Percentiles rank a stretch among this genome's conserved stretches.
Evolutionary conservation across 805 yeast species (phyloP).

Genomic region (Zygosaccharomyces rouxii): DNA sequence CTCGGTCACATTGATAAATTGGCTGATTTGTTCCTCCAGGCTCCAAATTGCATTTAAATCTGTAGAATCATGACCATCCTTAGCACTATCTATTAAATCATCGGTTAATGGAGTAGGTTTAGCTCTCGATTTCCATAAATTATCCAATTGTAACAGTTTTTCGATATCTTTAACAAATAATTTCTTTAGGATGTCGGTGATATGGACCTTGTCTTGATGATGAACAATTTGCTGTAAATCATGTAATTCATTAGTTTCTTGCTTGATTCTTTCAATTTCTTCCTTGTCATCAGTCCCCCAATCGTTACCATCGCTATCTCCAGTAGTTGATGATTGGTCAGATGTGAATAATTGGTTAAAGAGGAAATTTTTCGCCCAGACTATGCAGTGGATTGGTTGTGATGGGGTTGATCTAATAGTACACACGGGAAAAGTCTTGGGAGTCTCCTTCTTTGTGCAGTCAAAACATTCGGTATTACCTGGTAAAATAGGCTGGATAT

Average conservation of each 20-base stretch:
- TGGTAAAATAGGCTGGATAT: constrained; percentile 86
- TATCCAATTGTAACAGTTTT: constrained; percentile 62
- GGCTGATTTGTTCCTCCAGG: constrained; percentile 55
- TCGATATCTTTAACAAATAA: constrained; percentile 73
- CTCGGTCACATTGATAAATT: constrained; percentile 47
- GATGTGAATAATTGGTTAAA: constrained; percentile 76
- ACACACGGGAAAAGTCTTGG: constrained; percentile 91
- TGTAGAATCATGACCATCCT: constrained; percentile 19
- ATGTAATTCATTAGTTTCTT: constrained; percentile 62
- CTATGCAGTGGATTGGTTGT: constrained; percentile 91
- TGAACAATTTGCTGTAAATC: constrained; percentile 42
- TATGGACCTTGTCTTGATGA: constrained; percentile 31
- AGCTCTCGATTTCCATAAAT: constrained; percentile 70
- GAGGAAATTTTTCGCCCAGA: constrained; percentile 93
- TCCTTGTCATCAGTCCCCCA: constrained; percentile 61
- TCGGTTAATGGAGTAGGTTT: constrained; percentile 62
- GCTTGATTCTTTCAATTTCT: constrained; percentile 59
- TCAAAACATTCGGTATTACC: constrained; percentile 87
- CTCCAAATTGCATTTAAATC: constrained; percentile 50
- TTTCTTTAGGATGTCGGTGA: constrained; percentile 48
- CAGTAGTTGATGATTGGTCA: constrained; percentile 32
- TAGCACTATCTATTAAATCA: constrained; percentile 13
- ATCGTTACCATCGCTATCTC: constrained; percentile 36
- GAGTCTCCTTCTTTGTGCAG: constrained; percentile 81
- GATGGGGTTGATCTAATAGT: constrained; percentile 96